Base-by-base conservation (phyloP, 345 rosid species). In the Xanthoceras sorbifolium region DNA sequence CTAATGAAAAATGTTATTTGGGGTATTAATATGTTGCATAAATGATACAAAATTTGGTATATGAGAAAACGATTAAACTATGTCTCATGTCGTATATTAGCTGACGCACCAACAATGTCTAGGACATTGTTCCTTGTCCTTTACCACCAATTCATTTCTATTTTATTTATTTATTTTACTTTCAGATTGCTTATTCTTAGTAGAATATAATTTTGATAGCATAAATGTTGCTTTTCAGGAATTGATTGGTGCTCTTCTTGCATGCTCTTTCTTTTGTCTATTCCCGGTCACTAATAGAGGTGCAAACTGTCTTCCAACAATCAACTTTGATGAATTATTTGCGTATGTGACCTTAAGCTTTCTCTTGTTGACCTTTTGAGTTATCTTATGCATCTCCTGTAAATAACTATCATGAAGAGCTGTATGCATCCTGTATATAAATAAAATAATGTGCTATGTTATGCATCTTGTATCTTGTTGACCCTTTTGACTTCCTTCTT, bases 301-400 rank as follows among this genome's bases (percentile, higher is more conserved):
- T 83, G 86, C 82, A 80, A 86, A 85, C 71, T 64, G 82, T 77
- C 99, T 92, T 83, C 97, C 92, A 50, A 74, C 70, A 77, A 91
- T 92, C 92, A 95, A 93, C 87, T 91, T 95, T 76, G 97, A 93
- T 87, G 36, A 79, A 72, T 82, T 93, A 79, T 95, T 93, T 84
- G 91, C 81, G 99, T 91, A 90, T 73, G 99, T 91, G 64, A 77
- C 65, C 76, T 84, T 79, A 70, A 26, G 59, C 84, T 82, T 73
- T 80, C 25, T 81, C 80, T 76, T 84, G 66, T 77, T 25, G 38
- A 71, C 44, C n/a, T 68, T 66, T 40, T 66, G 6, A 57, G 55
- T 29, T 52, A 18, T 57, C 20, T 31, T 64, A 64, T 75, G 23
- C 25, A 28, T 50, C 26, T 28, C 46, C 15, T 20, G 15, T 31